These are phyloP conservation scores for Cryomyces minteri DNA, from an alignment of 495 filamentous ascomycete species.

Conservation along the genomic window DNA sequence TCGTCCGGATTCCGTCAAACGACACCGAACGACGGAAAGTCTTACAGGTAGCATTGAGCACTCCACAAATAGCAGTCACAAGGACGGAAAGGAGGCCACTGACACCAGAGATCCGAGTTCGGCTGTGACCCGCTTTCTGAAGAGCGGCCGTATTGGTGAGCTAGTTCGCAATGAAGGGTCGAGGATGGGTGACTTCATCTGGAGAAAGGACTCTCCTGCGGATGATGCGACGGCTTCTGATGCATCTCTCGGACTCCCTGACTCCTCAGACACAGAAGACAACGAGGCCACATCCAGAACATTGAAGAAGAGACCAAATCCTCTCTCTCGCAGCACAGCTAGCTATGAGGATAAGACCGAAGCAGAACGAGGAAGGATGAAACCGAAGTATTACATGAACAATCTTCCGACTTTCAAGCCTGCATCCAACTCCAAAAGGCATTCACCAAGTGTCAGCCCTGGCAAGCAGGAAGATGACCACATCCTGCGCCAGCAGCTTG, in stretches of 20 bases:
- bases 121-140: conserved; percentile 18
- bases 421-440: conserved; percentile 9
- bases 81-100: too few species aligned
- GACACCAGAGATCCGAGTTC: conserved; percentile 4
- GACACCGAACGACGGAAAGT: too few species aligned
- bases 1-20: too few species aligned
- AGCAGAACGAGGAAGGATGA: conserved; percentile 1
- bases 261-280: conserved; percentile 9
- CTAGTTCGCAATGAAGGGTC: conserved; percentile 15
- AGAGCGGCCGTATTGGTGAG: conserved; percentile 15
- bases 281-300: neutral
- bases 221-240: conserved; percentile 6
- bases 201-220: conserved; percentile 9
- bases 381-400: conserved; percentile 20
- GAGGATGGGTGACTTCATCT: conserved; percentile 14
- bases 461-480: conserved; percentile 12
- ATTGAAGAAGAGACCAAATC: neutral
- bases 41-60: too few species aligned
- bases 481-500: conserved; percentile 21
- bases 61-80: too few species aligned
- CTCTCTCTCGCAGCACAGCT: neutral
- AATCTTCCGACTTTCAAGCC: conserved; percentile 34
- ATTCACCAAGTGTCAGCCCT: conserved; percentile 1
- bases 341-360: neutral
- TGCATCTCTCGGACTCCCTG: neutral